A percentile compares a stretch with the other conserved stretches of the same genome.
Conservation (phyloP, 768 basidiomycete genomes). For the Tylopilus plumbeoviolaceoides region DNA sequence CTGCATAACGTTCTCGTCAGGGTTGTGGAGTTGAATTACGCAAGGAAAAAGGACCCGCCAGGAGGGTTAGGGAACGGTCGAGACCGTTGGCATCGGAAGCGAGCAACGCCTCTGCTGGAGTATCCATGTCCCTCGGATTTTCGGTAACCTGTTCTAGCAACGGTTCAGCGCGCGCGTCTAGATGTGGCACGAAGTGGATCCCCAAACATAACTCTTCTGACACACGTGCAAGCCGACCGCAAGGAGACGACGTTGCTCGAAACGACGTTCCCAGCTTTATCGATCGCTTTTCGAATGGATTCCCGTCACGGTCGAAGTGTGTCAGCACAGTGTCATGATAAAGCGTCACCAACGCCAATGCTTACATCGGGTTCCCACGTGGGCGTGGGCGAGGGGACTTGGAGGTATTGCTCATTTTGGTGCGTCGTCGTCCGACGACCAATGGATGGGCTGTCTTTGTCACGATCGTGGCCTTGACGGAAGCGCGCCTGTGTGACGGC, state of each 20-base stretch:
- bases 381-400: slow-evolving; percentile 12
- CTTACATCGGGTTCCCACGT: slow-evolving; percentile 13
- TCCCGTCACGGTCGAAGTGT: not conserved
- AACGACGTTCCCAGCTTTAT: slow-evolving; percentile 4
- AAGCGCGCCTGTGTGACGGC: not conserved
- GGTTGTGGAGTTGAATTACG: not conserved
- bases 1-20: slow-evolving; percentile 13
- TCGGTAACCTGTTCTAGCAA: slow-evolving; percentile 5
- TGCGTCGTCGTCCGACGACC: not conserved
- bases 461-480: not conserved
- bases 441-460: not conserved
- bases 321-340: not conserved
- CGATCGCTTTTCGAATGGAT: slow-evolving; percentile 1
- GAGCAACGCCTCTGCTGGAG: not conserved
- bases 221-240: slow-evolving; percentile 12
- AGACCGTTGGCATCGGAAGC: not conserved
- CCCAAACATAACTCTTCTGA: slow-evolving; percentile 17
- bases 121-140: not conserved
- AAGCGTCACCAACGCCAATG: not conserved
- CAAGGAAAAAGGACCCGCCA: not conserved
- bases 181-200: not conserved
- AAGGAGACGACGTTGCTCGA: slow-evolving; percentile 12
- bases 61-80: not conserved
- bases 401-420: slow-evolving; percentile 11
- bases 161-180: slow-evolving; percentile 2